Percentiles rank a stretch among this genome's conserved stretches.
Conservation (phyloP, 257 asterid genomes). For the Lavandula angustifolia region DNA sequence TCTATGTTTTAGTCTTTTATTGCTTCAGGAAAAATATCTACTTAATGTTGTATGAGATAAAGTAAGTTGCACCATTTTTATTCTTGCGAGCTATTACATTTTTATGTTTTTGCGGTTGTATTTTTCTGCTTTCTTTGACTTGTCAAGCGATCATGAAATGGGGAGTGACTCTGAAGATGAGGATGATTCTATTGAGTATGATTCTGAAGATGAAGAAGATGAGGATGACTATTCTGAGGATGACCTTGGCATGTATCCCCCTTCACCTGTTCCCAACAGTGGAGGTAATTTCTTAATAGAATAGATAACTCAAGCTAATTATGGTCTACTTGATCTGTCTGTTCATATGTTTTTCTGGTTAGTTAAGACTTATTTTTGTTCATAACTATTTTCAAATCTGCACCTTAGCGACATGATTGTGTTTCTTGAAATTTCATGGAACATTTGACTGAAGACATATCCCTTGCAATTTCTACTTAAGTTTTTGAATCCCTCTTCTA, state of each 20-base stretch:
- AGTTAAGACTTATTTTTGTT: neutral
- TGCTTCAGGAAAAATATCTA: neutral
- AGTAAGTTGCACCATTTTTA: neutral
- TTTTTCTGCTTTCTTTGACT: slow-evolving; percentile 49
- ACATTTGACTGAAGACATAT: neutral
- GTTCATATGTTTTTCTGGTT: neutral
- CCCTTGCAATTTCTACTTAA: neutral
- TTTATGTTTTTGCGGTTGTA: neutral
- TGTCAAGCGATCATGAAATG: slow-evolving; percentile 47
- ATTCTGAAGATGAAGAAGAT: slow-evolving; percentile 32
- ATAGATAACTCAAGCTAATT: neutral
- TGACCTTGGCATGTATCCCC: slow-evolving; percentile 48
- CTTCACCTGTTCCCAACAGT: slow-evolving; percentile 57
- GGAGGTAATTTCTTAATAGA: slow-evolving; percentile 60
- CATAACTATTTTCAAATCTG: neutral
- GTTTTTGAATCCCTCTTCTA: slow-evolving; percentile 9
- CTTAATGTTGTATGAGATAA: slow-evolving; percentile 12
- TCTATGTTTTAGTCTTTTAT: neutral
- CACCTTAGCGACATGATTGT: too few relatives aligned
- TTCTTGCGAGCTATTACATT: neutral
- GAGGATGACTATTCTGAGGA: slow-evolving; percentile 57
- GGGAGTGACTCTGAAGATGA: slow-evolving; percentile 59
- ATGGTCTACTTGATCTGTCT: neutral
- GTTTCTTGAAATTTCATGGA: neutral
- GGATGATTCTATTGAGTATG: slow-evolving; percentile 30